Evolutionary conservation across 1,284 basidiomycete genomes (phyloP), one percentile per base, ranked within the genome.

Genomic region (Cryptococcus depauperatus): DNA sequence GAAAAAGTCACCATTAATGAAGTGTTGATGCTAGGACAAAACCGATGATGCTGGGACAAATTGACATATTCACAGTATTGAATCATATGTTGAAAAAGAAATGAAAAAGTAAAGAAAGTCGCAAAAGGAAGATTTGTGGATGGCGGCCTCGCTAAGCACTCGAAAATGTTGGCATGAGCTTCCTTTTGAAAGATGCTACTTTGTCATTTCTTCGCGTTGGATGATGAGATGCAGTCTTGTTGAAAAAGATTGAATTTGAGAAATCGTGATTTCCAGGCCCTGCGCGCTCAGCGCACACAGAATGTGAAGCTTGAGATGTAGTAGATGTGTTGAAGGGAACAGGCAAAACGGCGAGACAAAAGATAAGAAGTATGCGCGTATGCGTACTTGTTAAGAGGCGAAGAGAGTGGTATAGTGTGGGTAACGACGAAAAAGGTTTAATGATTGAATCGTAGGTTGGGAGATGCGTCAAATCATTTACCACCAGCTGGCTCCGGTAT

Each of bases 401-500:
- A 30, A 44, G 37, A 47, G 18, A 13, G 18, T 16, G 34, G 37
- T 27, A 37, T 35, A 34, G 18, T 26, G 16, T 27, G 37, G 40
- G 35, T 9, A 7, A 21, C 8, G 40, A 23, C 25, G 25, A 27
- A 37, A 44, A 10, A 37, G 9, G 14, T 16, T 22, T 23, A 18
- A 28, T 28, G 41, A 37, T 13, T 37, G 21, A 41, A 33, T 28
- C 23, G 26, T 6, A 11, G 35, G 39, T n/a, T n/a, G 27, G 26
- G 18, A 26, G 21, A 7, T 8, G 11, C 14, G 19, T 9, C 16
- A 16, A 28, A 37, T n/a, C 22, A 45, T 44, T 48, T 67, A 69
- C 66, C 66, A 69, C 67, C 67, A 69, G 58, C 60, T 64, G 38
- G 63, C 70, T 43, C 75, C 72, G 28, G 74, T 71, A 44, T 50